Evolutionary conservation across 345 rosid species (phyloP).

Genomic region (Isatis tinctoria): DNA sequence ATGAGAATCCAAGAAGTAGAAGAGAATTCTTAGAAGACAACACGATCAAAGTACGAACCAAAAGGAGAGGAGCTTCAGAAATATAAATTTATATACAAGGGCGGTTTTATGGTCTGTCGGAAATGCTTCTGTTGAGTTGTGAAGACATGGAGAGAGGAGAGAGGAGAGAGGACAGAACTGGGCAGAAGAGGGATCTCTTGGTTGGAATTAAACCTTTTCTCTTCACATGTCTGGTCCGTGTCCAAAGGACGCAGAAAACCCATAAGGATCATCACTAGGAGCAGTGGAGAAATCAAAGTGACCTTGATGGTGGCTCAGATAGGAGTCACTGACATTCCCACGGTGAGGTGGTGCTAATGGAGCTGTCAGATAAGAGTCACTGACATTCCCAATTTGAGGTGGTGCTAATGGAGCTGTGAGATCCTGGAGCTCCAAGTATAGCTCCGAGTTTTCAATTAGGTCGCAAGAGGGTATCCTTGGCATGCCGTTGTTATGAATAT

Average conservation of each 20-base stretch:
- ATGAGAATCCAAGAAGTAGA: neutral
- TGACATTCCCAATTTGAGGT: slow-evolving; percentile 2
- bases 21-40: neutral
- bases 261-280: slow-evolving; percentile 10
- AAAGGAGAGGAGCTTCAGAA: neutral
- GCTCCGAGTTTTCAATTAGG: slow-evolving; percentile 24
- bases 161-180: neutral
- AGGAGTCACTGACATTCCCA: slow-evolving; percentile 4
- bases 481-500: slow-evolving; percentile 13
- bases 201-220: neutral
- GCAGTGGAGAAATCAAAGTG: slow-evolving; percentile 15
- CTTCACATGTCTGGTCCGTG: slow-evolving; percentile 2
- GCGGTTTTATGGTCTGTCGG: neutral
- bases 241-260: slow-evolving; percentile 1
- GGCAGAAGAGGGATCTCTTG: neutral
- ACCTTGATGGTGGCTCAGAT: neutral
- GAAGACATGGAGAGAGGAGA: neutral
- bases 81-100: neutral
- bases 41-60: neutral
- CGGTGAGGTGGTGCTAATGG: slow-evolving; percentile 6
- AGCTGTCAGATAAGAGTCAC: slow-evolving; percentile 16
- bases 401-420: slow-evolving; percentile 21
- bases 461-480: slow-evolving; percentile 18
- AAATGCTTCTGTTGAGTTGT: neutral
- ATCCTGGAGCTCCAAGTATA: slow-evolving; percentile 27